Evolutionary conservation across 2,329 filamentous ascomycete genomes (phyloP).

Genomic region (Ilyonectria mors-panacis): DNA sequence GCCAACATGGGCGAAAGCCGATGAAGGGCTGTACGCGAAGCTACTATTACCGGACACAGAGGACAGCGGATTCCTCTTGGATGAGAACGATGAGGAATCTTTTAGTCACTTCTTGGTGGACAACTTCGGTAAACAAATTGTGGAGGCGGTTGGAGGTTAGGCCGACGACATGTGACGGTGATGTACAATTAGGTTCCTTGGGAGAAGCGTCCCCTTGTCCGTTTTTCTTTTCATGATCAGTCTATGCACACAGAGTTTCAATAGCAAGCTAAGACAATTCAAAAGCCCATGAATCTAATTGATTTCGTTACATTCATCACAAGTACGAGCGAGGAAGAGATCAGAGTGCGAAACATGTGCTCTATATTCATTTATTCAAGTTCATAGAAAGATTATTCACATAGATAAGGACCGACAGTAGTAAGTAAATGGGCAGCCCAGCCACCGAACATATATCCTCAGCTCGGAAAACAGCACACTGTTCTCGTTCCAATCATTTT

Average conservation of each 20-base stretch:
- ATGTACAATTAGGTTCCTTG: background rate
- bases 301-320: slow-evolving; percentile 2
- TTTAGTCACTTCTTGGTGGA: slow-evolving; percentile 63
- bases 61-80: slow-evolving; percentile 54
- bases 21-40: slow-evolving; percentile 57
- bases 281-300: background rate
- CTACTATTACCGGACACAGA: slow-evolving; percentile 55
- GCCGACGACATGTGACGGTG: background rate
- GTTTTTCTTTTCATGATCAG: background rate
- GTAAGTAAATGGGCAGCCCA: background rate
- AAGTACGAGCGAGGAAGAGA: background rate
- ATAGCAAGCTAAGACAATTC: background rate
- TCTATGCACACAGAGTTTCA: background rate
- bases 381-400: slow-evolving; percentile 20
- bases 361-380: slow-evolving; percentile 10
- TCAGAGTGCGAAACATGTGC: background rate
- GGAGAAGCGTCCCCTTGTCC: background rate
- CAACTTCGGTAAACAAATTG: slow-evolving; percentile 54
- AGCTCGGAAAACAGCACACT: slow-evolving; percentile 1
- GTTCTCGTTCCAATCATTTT: background rate
- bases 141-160: slow-evolving; percentile 50
- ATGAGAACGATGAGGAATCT: slow-evolving; percentile 59
- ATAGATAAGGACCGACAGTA: slow-evolving; percentile 16
- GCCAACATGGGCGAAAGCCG: slow-evolving; percentile 58
- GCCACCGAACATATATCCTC: slow-evolving; percentile 13